Percentiles rank a stretch among this genome's conserved stretches.
Evolutionary conservation across 768 basidiomycete species (phyloP).

Genomic region (Suillus weaverae): DNA sequence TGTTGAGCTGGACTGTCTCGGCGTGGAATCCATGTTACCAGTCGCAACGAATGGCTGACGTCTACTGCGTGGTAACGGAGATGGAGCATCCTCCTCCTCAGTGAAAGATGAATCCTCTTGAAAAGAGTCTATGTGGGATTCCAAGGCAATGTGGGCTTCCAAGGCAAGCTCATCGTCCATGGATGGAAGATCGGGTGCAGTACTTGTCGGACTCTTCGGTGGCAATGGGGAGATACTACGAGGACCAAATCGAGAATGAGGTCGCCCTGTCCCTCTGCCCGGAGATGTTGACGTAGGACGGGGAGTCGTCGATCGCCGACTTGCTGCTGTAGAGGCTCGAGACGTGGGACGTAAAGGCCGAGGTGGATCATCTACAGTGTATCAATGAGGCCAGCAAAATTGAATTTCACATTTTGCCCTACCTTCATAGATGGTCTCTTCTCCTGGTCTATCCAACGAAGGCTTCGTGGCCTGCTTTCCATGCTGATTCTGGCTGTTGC

Average conservation of each 20-base stretch:
- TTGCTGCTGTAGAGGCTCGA: constrained; percentile 43
- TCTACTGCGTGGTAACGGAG: constrained; percentile 68
- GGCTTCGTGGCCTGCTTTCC: constrained; percentile 42
- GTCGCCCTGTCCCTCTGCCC: constrained; percentile 37
- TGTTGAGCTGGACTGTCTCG: constrained; percentile 41
- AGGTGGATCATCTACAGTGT: constrained; percentile 57
- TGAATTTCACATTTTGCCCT: constrained; percentile 19
- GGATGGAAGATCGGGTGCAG: constrained; percentile 34
- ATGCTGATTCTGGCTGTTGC: constrained; percentile 80
- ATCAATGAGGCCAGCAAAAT: constrained; percentile 4
- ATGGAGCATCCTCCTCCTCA: constrained; percentile 33
- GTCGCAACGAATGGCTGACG: constrained; percentile 64
- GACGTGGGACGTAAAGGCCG: constrained; percentile 54
- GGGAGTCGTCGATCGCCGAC: constrained; percentile 48
- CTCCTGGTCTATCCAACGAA: constrained; percentile 47
- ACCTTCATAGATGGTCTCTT: constrained; percentile 83
- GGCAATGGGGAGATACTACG: constrained; percentile 73
- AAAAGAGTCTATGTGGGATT: constrained; percentile 31
- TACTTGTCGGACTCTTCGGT: constrained; percentile 38
- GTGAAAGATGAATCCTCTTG: constrained; percentile 26
- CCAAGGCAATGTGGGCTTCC: constrained; percentile 41
- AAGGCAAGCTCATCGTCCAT: constrained; percentile 47
- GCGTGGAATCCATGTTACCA: constrained; percentile 53
- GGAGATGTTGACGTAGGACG: constrained; percentile 45
- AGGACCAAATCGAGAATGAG: constrained; percentile 65